These are phyloP conservation scores for Coleophoma crateriformis DNA, from an alignment of 2,329 filamentous ascomycete species.

Conservation along the genomic window DNA sequence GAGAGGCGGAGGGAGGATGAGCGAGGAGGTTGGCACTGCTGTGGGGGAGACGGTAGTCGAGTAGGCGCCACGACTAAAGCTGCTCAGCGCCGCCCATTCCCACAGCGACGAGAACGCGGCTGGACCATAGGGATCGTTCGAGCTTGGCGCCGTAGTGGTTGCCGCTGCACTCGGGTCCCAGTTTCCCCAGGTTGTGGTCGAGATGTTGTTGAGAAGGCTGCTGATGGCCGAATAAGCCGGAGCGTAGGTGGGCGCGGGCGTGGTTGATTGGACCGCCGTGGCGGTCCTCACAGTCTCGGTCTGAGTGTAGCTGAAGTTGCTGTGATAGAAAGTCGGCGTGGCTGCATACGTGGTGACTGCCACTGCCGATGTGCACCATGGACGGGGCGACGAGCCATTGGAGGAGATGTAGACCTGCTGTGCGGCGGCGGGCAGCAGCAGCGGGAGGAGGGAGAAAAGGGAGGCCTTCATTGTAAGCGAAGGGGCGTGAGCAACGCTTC, in stretches of 20 bases:
- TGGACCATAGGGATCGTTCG: slow-evolving; percentile 30
- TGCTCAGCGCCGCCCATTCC: slow-evolving; percentile 26
- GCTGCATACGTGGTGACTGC: neutral
- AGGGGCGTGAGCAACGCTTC: too few species aligned
- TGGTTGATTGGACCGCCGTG: slow-evolving; percentile 27
- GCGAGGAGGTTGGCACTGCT: slow-evolving; percentile 45
- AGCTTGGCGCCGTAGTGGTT: slow-evolving; percentile 20
- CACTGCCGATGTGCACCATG: neutral
- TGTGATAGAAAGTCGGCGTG: slow-evolving; percentile 1
- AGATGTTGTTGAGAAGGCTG: slow-evolving; percentile 27
- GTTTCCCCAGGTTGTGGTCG: slow-evolving; percentile 35
- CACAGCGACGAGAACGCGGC: slow-evolving; percentile 33
- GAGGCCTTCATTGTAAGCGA: too few species aligned
- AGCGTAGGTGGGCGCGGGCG: slow-evolving; percentile 25
- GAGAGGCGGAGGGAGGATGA: slow-evolving; percentile 43
- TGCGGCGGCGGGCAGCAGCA: neutral
- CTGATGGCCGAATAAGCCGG: slow-evolving; percentile 28
- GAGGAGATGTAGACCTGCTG: slow-evolving; percentile 30
- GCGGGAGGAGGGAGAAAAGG: too few species aligned
- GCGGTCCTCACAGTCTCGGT: slow-evolving; percentile 32
- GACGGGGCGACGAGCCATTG: slow-evolving; percentile 20
- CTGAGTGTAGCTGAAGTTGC: slow-evolving; percentile 27
- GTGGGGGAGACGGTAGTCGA: slow-evolving; percentile 50
- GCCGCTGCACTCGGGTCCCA: slow-evolving; percentile 31
- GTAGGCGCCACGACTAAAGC: slow-evolving; percentile 28